Evolutionary conservation across 257 asterid species (phyloP), one percentile per base, ranked within the genome.

Genomic region (Eucommia ulmoides): DNA sequence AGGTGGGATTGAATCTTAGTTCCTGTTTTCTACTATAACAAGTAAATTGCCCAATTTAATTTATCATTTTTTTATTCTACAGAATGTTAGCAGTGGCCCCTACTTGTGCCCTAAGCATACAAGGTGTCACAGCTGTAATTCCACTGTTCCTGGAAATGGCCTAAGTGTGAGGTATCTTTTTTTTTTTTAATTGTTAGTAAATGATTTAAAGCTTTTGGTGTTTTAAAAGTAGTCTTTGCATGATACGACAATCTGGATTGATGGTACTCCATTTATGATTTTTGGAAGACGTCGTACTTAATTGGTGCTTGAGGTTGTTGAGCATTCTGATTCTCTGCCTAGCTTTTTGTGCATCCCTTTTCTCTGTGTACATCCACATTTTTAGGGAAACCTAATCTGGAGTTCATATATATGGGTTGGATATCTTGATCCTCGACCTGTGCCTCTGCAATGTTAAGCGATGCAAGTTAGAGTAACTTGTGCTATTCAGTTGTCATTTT

Each of bases 41-140:
- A n/a, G n/a, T 29, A 29, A 29, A 29, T 29, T 5, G 38, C 38
- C 7, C 38, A 29, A n/a, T n/a, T n/a, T 29, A 29, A 5, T 29
- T 7, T 29, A 7, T 29, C 20, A 18, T 42, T 65, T 52, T 51
- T 50, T 33, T 26, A 59, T 49, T 57, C 48, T 70, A 71, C 87
- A 88, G 95, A 84, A 88, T 67, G 89, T 82, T 50, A 75, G 93
- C 51, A 84, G 73, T 71, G 99, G 94, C 25, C 93, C 97, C 58
- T 91, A 83, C 74, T 60, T 91, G 60, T 91, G 99, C 75, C 93
- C 94, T 54, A 81, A 91, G 67, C 99, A 91, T 63, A 91, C 97
- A 0, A 83, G 58, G 74, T 91, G 99, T 59, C 97, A 91, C 61
- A 87, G 99, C 68, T 91, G 99, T 70, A 73, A 49, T 55, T 91